Percentiles rank a stretch among this genome's conserved stretches.
phyloP scores from a whole-genome alignment of 371 early-diverging fungal genomes.

The Mortierella sp. region DNA sequence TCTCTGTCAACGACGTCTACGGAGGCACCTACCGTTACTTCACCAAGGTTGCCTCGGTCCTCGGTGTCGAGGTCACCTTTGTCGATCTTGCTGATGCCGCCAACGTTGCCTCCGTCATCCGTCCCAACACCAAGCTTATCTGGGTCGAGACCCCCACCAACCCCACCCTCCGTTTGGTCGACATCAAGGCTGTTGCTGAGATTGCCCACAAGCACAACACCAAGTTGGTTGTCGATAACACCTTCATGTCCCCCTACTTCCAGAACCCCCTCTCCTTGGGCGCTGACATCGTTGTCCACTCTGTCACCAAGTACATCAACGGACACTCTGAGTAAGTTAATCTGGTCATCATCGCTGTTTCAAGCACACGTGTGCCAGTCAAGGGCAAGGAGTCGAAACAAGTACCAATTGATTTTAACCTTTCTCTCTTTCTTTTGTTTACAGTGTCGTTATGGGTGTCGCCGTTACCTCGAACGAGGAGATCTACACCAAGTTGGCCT shows the following conservation, averaged over 20 bases:
- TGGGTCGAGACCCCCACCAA: slow-evolving; percentile 99
- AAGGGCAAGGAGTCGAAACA: background rate
- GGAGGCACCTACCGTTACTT: slow-evolving; percentile 98
- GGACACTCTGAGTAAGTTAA: slow-evolving; percentile 90
- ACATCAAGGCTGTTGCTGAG: slow-evolving; percentile 89
- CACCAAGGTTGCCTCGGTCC: slow-evolving; percentile 89
- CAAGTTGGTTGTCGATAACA: slow-evolving; percentile 97
- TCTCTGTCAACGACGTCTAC: slow-evolving; percentile 97
- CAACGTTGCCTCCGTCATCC: slow-evolving; percentile 75
- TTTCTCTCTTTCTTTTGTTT: background rate
- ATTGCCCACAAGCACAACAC: slow-evolving; percentile 86
- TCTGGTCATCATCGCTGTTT: background rate
- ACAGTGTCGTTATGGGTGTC: slow-evolving; percentile 95
- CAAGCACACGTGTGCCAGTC: background rate
- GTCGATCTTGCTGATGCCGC: slow-evolving; percentile 88
- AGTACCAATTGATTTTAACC: background rate
- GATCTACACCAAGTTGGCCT: slow-evolving; percentile 82
- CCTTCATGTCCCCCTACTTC: slow-evolving; percentile 98
- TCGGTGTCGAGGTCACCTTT: slow-evolving; percentile 87
- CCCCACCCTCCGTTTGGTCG: slow-evolving; percentile 95
- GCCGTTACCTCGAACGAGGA: slow-evolving; percentile 86
- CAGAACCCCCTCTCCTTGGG: slow-evolving; percentile 94
- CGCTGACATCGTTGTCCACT: slow-evolving; percentile 98
- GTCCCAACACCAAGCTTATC: slow-evolving; percentile 86
- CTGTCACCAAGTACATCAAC: slow-evolving; percentile 98